Percentiles rank a stretch among this genome's conserved stretches.
These are phyloP conservation scores for Tuber borchii DNA, from an alignment of 495 filamentous ascomycete species.

Conservation along the genomic window DNA sequence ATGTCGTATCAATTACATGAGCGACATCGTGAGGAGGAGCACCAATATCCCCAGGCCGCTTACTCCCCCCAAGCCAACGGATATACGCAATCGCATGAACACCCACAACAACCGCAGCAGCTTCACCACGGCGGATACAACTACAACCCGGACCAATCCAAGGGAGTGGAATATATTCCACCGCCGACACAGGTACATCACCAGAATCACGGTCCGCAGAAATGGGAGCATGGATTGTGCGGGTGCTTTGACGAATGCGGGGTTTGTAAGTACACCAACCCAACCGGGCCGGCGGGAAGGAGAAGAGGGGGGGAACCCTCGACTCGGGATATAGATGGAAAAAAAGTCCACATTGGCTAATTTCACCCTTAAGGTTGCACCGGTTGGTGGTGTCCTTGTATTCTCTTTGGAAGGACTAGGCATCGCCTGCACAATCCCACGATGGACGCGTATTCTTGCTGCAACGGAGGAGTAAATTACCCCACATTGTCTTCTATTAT, in stretches of 20 bases:
- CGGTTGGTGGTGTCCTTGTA: conserved; percentile 45
- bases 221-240: conserved; percentile 26
- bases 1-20: conserved; percentile 4
- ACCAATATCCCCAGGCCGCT: not conserved
- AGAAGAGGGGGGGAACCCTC: not conserved
- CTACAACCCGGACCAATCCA: not conserved
- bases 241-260: conserved; percentile 21
- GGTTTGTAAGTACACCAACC: conserved; percentile 19
- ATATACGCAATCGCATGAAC: conserved; percentile 3
- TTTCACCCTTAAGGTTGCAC: conserved; percentile 23
- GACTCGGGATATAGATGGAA: not conserved
- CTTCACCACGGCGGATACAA: conserved; percentile 6
- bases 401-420: conserved; percentile 48
- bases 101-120: conserved; percentile 3
- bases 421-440: conserved; percentile 45
- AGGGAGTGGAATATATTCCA: not conserved
- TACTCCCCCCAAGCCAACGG: conserved; percentile 8
- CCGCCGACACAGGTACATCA: not conserved
- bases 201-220: conserved; percentile 1
- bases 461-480: conserved; percentile 46
- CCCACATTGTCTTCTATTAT: not conserved
- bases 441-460: conserved; percentile 45
- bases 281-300: not conserved
- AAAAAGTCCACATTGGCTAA: not conserved
- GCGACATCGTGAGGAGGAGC: not conserved